Base-by-base conservation (phyloP, 1,284 basidiomycete genomes). In the Marasmius oreades region DNA sequence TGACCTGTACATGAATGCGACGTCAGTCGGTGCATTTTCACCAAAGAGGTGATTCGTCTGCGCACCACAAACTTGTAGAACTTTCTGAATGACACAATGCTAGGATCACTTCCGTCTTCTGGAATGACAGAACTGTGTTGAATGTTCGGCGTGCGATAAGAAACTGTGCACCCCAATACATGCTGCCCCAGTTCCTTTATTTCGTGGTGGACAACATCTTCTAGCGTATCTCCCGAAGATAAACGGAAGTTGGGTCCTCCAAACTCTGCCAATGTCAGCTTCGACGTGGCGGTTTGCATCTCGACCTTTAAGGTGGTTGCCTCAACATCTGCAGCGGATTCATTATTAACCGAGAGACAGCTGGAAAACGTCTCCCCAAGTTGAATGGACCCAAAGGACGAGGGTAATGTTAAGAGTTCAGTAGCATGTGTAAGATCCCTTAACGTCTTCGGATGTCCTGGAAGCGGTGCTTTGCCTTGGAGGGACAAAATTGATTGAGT, bases 1-100 rank as follows among this genome's bases (percentile, higher is more conserved):
- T 89, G 10, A 92, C 90, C 91, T 93, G 62, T 12, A 5, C 44
- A 20, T 23, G 14, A 42, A 42, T 16, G n/a, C 14, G 51, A 48
- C n/a, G 2, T n/a, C 42, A 36, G 37, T 5, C 10, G 47, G 55
- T 51, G 33, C 54, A 23, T 22, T 45, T 50, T 26, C 34, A 20
- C 6, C 34, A 23, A 20, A 44, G 52, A 8, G 4, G 26, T 3
- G 22, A 43, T 55, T 18, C 42, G 47, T 18, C 31, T 34, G 80
- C 88, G 69, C 66, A 93, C 92, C 39, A 81, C 83, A 69, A 94
- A 95, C 69, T 93, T 94, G 74, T 93, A 91, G 72, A 92, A 94
- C 67, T 93, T 92, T 58, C 89, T 81, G 67, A 94, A 92, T 33
- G 84, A 86, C 66, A 89, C 83, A 31, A 88, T 60, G 28, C 67